Conservation (phyloP, 1,139 yeast genomes). For the Yarrowia galli region DNA sequence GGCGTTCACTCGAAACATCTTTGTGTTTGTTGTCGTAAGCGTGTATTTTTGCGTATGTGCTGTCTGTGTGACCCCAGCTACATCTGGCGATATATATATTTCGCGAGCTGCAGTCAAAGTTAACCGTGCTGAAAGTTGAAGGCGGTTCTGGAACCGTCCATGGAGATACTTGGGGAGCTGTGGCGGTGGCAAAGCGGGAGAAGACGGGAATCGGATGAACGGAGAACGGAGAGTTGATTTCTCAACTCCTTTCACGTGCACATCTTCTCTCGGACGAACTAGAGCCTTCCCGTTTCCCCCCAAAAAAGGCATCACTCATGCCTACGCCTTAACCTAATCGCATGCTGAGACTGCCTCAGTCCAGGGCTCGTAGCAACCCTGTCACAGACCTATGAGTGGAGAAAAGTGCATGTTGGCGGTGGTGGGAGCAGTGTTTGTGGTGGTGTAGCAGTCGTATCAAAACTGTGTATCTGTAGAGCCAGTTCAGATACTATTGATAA, state of each 20-base stretch:
- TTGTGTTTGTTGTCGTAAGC: too few species aligned
- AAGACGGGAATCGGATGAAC: neutral
- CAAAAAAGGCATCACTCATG: neutral
- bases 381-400: neutral
- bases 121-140: conserved; percentile 13
- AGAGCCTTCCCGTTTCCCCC: neutral
- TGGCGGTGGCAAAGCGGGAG: conserved; percentile 24
- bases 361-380: neutral
- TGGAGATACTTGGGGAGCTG: neutral
- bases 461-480: too few species aligned
- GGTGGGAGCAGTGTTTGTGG: too few species aligned
- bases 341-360: conserved; percentile 6
- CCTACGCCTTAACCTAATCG: conserved; percentile 31
- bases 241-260: neutral
- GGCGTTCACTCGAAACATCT: conserved; percentile 25
- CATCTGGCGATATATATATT: neutral
- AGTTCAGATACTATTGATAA: too few species aligned
- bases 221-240: neutral
- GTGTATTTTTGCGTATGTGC: neutral
- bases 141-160: conserved; percentile 31
- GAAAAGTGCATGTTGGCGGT: neutral
- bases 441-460: too few species aligned
- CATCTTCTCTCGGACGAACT: too few species aligned
- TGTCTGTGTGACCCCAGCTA: too few species aligned
- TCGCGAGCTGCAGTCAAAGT: neutral